Evolutionary conservation across 169 alveolate species (phyloP).

Genomic region (Perkinsus marinus): DNA sequence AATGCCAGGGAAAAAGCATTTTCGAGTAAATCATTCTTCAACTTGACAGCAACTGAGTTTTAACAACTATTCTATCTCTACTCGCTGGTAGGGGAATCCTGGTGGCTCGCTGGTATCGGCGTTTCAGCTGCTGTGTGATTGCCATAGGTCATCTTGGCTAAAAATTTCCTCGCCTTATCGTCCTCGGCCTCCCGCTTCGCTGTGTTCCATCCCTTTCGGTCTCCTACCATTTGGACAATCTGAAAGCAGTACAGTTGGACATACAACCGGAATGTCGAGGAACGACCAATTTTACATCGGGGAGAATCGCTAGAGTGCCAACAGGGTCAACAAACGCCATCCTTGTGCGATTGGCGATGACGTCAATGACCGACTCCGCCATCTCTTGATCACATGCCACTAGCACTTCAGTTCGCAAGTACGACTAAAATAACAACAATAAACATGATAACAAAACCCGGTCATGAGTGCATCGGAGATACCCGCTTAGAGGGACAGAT

Average conservation of each 20-base stretch:
- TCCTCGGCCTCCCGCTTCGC: not conserved
- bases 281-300: not conserved
- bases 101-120: not conserved
- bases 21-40: too few relatives aligned
- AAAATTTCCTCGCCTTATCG: not conserved
- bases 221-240: not conserved
- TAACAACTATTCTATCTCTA: too few relatives aligned
- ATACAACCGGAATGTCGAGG: not conserved
- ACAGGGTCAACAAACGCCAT: conserved; percentile 43
- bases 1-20: too few relatives aligned
- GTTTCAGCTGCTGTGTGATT: not conserved
- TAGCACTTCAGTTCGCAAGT: not conserved
- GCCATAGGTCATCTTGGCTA: not conserved
- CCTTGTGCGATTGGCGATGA: conserved; percentile 53
- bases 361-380: conserved; percentile 52
- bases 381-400: conserved; percentile 19
- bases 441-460: too few relatives aligned
- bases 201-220: not conserved
- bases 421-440: not conserved
- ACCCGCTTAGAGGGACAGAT: not conserved
- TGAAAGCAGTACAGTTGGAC: not conserved
- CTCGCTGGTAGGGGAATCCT: not conserved
- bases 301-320: conserved; percentile 15
- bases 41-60: too few relatives aligned
- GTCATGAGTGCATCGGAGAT: not conserved